Base-by-base conservation (phyloP, 495 filamentous ascomycete species). In the Xylaria grammica region DNA sequence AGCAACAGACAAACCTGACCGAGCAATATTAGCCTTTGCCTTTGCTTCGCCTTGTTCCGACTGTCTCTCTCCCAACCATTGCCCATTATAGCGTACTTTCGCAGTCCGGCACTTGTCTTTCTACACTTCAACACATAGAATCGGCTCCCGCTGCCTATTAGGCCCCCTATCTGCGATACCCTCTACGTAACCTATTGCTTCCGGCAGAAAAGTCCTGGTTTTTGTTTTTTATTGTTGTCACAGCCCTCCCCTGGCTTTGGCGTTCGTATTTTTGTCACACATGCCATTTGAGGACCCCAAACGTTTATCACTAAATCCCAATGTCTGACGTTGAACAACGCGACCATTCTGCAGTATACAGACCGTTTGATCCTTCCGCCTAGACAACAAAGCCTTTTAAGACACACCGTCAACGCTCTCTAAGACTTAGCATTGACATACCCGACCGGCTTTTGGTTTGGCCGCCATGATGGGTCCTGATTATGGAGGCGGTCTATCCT, bases 391-490 rank as follows among this genome's bases (percentile, higher is more conserved):
- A 52, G 15, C 59, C 50, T 38, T 51, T 13, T 30, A 54, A 46
- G 11, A 38, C n/a, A 40, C 59, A 57, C 42, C 65, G 38, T 42
- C 65, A 49, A 36, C 58, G 4, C 54, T 58, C 60, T 51, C 36
- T 32, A 30, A 68, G 38, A 38, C 55, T 48, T 53, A 51, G 42
- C 44, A 54, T 66, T 58, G 63, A 65, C 49, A 65, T 54, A 67
- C 40, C 55, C 20, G 42, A 69, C 62, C 66, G 57, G 32, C 32
- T 52, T 45, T 61, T 52, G 65, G 66, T 55, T 70, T 72, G 69
- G 67, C 64, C 67, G 63, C 71, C 67, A 75, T 67, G 61, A 75
- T 73, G 71, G 67, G 65, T 69, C 71, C 73, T 46, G 73, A 75
- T 60, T 73, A 75, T 62, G 73, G 71, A 63, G 69, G 71, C 69